Evolutionary conservation across 257 asterid genomes (phyloP).

Genomic region (Nicotiana sylvestris): DNA sequence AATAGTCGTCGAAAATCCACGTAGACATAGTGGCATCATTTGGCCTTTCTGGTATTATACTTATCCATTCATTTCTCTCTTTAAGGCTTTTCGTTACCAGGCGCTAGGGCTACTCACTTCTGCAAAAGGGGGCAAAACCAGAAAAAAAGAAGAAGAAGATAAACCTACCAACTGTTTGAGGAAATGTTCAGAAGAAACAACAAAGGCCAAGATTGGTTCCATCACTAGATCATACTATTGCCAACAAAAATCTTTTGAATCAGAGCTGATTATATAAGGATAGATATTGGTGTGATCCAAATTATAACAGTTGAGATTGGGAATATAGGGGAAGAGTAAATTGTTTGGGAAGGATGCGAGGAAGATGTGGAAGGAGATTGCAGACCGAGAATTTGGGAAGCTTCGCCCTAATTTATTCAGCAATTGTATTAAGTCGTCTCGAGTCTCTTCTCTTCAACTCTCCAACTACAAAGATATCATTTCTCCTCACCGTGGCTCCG

Average conservation of each 20-base stretch:
- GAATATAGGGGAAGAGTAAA: constrained; percentile 7
- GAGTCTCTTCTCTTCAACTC: constrained; percentile 71
- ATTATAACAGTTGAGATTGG: not conserved
- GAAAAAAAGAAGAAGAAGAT: not conserved
- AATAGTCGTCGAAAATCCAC: not conserved
- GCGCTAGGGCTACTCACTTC: not conserved
- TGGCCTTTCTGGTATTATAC: not conserved
- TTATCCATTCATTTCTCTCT: constrained; percentile 10
- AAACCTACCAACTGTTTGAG: not conserved
- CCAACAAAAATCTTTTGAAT: not conserved
- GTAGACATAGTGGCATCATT: not conserved
- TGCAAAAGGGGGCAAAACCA: not conserved
- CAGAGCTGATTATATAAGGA: not conserved
- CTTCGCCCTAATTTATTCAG: constrained; percentile 78
- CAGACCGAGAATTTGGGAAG: constrained; percentile 86
- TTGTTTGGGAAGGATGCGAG: constrained; percentile 73
- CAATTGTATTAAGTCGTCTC: constrained; percentile 47
- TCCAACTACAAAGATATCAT: constrained; percentile 89
- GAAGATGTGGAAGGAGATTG: constrained; percentile 98
- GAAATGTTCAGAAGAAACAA: constrained; percentile 12
- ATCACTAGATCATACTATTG: not conserved
- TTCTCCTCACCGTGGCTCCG: constrained; percentile 84
- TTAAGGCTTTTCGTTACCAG: not conserved
- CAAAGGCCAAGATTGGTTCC: constrained; percentile 3
- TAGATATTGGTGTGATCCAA: not conserved